phyloP scores from a whole-genome alignment of 129 eudicot species.

The Lactuca saligna region DNA sequence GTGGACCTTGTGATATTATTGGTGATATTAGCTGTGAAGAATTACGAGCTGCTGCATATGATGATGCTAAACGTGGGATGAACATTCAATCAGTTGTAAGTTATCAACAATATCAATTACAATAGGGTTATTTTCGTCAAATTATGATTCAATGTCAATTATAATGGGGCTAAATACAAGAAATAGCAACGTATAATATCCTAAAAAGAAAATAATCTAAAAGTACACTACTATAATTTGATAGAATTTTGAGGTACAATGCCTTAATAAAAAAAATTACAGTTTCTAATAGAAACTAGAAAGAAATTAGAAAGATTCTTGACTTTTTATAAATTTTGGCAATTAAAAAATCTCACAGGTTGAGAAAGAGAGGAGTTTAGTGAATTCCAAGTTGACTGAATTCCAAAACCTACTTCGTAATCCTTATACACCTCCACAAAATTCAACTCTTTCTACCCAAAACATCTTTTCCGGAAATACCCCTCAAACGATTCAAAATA shows the following conservation, averaged over 20 bases:
- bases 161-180: too few species aligned
- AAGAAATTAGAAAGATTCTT: too few species aligned
- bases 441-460: constrained; percentile 47
- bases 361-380: constrained; percentile 79
- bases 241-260: too few species aligned
- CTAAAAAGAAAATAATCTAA: too few species aligned
- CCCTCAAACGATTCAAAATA: constrained; percentile 45
- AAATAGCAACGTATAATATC: too few species aligned
- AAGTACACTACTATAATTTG: too few species aligned
- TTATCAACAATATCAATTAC: too few species aligned
- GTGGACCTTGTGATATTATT: constrained; percentile 90
- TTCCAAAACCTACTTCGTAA: constrained; percentile 65
- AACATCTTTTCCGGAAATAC: constrained; percentile 44
- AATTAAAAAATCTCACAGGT: constrained; percentile 43
- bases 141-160: too few species aligned
- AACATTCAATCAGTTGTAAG: constrained; percentile 83
- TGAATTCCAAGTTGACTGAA: constrained; percentile 62
- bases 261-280: too few species aligned
- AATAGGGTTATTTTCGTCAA: too few species aligned
- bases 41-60: constrained; percentile 78
- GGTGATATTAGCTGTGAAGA: constrained; percentile 96
- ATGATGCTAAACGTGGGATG: constrained; percentile 80
- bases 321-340: constrained; percentile 12
- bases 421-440: constrained; percentile 52
- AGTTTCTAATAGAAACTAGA: too few species aligned